Evolutionary conservation across 495 filamentous ascomycete genomes (phyloP).

Genomic region (Penicillium manginii): DNA sequence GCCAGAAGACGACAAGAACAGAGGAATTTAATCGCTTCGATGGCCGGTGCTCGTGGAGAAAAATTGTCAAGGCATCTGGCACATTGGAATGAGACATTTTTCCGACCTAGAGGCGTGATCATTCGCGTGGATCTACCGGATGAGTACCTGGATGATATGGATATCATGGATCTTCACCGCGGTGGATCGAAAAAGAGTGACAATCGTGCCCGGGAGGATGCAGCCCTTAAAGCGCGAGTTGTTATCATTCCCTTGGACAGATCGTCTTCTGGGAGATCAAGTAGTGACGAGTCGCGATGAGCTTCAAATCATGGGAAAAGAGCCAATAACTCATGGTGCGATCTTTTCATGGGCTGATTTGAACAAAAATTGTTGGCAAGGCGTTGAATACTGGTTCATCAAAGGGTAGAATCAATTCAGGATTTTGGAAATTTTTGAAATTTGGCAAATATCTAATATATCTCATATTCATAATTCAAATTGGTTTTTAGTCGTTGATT

Average conservation of each 20-base stretch:
- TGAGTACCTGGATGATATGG: conserved; percentile 31
- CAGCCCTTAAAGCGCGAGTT: conserved; percentile 33
- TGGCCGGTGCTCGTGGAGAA: conserved; percentile 14
- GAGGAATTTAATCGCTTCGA: conserved; percentile 32
- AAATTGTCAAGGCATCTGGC: conserved; percentile 30
- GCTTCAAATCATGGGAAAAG: no score
- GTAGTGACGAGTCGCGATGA: no score
- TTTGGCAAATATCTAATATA: no score
- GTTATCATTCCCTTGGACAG: conserved; percentile 36
- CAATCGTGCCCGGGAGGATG: conserved; percentile 19
- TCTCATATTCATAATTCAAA: no score
- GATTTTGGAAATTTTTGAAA: no score
- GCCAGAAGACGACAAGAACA: conserved; percentile 28
- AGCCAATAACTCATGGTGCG: no score
- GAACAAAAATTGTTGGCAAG: no score
- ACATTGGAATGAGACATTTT: conserved; percentile 40
- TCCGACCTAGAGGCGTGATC: conserved; percentile 35
- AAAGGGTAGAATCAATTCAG: no score
- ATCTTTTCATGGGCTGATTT: no score
- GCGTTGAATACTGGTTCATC: no score
- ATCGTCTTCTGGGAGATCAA: no score
- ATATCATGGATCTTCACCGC: conserved; percentile 28
- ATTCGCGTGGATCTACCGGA: conserved; percentile 43
- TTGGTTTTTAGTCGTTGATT: no score
- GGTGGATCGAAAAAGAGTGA: neutral